Evolutionary conservation across 768 basidiomycete species (phyloP), one percentile per base, ranked within the genome.

Genomic region (Paxillus ammoniavirescens): DNA sequence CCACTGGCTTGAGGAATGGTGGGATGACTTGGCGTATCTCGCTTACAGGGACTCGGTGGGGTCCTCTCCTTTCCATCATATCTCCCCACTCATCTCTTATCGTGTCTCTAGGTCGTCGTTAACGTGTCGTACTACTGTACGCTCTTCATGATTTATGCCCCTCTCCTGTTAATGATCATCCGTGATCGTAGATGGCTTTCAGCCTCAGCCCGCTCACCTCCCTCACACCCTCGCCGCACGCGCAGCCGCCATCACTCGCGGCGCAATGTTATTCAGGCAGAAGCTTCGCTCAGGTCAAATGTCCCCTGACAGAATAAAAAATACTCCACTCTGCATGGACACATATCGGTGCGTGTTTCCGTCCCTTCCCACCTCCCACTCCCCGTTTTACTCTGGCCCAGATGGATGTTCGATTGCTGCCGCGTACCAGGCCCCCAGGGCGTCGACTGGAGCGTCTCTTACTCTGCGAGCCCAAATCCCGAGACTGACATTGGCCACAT

Each of bases 51-150:
- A 95, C 61, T 86, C 91, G 47, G 91, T 90, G 60, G 49, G 21
- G 84, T 64, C 21, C 9, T 49, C 30, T 15, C 1, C 30, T 17
- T 18, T 46, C 15, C 51, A 23, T 47, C 14, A 30, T 13, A 21
- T 21, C 21, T 21, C 21, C 21, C 38, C 9, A 35, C 48, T 40
- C 21, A 23, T 42, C 54, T 56, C 42, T 59, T 43, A n/a, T 33
- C 3, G 26, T 36, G 40, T 37, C 13, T 55, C 78, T 37, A 83
- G 86, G 86, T 93, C 51, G 85, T 95, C 1, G 78, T 95, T 38
- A 92, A 95, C 61, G 92, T 95, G 10, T 94, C 91, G n/a, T 96
- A 97, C 71, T 97, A 91, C 61, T 97, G 94, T 88, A 68, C 50
- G 80, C 58, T 30, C 28, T 7, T n/a, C 35, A 8, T 10, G 18